A percentile compares a stretch with the other conserved stretches of the same genome.
These are phyloP conservation scores for Mycena sanguinolenta DNA, from an alignment of 768 basidiomycete genomes.

Conservation along the genomic window DNA sequence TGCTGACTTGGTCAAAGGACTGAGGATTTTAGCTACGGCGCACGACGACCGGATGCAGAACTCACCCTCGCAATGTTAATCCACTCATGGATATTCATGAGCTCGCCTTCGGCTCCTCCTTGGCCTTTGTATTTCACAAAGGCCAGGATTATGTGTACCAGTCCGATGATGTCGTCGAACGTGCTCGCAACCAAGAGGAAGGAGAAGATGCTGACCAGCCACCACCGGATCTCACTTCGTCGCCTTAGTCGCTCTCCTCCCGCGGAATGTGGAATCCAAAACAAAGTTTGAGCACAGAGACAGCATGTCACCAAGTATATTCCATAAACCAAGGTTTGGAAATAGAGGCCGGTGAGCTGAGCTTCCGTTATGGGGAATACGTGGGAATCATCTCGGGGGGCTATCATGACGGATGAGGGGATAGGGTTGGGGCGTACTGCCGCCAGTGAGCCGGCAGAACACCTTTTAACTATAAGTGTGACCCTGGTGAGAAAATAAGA, in stretches of 20 bases:
- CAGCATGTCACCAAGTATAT: not conserved
- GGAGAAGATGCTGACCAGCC: not conserved
- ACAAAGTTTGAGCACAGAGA: not conserved
- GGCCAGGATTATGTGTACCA: not conserved
- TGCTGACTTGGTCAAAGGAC: not conserved
- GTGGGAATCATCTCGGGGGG: not conserved
- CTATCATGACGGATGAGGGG: not conserved
- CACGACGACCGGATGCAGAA: not conserved
- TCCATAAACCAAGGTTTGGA: not conserved
- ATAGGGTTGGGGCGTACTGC: too few species aligned
- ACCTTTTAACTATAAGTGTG: too few species aligned
- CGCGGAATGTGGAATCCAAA: not conserved
- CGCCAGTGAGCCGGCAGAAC: too few species aligned
- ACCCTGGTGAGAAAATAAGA: too few species aligned
- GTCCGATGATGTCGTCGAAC: not conserved
- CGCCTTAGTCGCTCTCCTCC: not conserved
- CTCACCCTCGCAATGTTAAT: slow-evolving; percentile 1
- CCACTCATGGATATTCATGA: not conserved
- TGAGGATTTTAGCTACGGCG: not conserved
- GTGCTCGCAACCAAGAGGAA: not conserved
- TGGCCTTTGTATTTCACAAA: not conserved
- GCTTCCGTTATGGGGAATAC: not conserved
- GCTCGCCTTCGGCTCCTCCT: not conserved
- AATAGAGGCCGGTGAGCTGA: not conserved
- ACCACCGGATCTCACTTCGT: not conserved